Evolutionary conservation across 2,329 filamentous ascomycete species (phyloP).

Genomic region (Fusarium solani-melongenae): DNA sequence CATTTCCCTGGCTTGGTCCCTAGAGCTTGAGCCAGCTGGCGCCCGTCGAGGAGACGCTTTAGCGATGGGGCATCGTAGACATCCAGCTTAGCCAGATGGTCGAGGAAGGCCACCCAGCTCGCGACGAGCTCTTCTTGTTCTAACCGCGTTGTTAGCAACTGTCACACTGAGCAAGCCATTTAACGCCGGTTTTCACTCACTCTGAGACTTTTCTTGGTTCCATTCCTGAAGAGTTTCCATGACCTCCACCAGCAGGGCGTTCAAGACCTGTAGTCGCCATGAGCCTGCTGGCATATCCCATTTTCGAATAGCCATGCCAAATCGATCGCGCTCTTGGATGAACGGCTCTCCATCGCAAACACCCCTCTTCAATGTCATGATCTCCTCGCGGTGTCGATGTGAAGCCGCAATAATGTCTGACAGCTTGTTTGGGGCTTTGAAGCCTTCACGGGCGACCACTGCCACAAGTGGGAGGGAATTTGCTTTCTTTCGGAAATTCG

Average conservation of each 20-base stretch:
- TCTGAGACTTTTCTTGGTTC: conserved; percentile 38
- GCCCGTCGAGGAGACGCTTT: conserved; percentile 79
- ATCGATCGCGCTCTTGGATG: conserved; percentile 66
- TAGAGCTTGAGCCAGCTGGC: conserved; percentile 75
- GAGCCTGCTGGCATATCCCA: conserved; percentile 73
- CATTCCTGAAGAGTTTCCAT: conserved; percentile 53
- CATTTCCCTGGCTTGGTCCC: conserved; percentile 81
- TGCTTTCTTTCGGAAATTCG: conserved; percentile 59
- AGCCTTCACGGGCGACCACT: conserved; percentile 76
- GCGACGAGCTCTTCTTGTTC: conserved; percentile 59
- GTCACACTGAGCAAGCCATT: conserved; percentile 30
- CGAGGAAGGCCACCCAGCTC: conserved; percentile 66
- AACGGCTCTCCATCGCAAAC: conserved; percentile 58
- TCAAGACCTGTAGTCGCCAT: conserved; percentile 79
- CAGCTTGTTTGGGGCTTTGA: conserved; percentile 82
- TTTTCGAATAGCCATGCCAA: conserved; percentile 79
- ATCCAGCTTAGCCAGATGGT: conserved; percentile 65
- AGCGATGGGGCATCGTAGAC: conserved; percentile 68
- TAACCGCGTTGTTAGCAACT: conserved; percentile 34
- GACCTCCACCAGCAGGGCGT: conserved; percentile 73
- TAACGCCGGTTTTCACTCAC: conserved; percentile 49
- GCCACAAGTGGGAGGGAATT: conserved; percentile 60
- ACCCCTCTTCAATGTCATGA: conserved; percentile 70
- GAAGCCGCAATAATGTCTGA: conserved; percentile 74
- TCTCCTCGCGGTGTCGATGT: conserved; percentile 70